These are phyloP conservation scores for Eurotiales sp. DNA, from an alignment of 2,329 filamentous ascomycete species.

Conservation along the genomic window DNA sequence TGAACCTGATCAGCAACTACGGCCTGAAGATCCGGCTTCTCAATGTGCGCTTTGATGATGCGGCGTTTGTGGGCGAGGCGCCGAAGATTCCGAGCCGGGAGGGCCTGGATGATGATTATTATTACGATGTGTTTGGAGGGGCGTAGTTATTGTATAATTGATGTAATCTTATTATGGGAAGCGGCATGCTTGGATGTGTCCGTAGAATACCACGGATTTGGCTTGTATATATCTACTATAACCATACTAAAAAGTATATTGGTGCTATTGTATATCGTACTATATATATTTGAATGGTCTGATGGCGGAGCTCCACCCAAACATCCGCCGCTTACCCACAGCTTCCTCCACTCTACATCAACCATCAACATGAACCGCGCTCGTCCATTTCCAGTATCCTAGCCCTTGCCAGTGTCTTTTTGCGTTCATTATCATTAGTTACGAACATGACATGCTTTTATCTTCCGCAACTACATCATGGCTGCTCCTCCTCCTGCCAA, in stretches of 20 bases:
- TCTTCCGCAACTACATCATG: conserved; percentile 25
- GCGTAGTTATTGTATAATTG: conserved; percentile 5
- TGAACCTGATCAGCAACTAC: conserved; percentile 81
- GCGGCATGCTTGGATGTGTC: too few species aligned
- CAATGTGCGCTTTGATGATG: conserved; percentile 85
- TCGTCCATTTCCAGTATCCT: not conserved
- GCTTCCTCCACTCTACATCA: too few species aligned
- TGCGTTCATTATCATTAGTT: not conserved
- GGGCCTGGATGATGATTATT: conserved; percentile 88
- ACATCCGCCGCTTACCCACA: too few species aligned
- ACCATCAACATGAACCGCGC: not conserved
- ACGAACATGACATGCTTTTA: not conserved
- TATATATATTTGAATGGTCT: too few species aligned
- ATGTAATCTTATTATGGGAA: too few species aligned
- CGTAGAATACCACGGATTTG: too few species aligned
- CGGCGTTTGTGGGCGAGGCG: conserved; percentile 63
- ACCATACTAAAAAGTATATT: too few species aligned
- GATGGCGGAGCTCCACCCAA: too few species aligned
- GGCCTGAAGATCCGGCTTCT: conserved; percentile 87
- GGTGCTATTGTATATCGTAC: too few species aligned
- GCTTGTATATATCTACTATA: too few species aligned
- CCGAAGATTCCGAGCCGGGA: conserved; percentile 77
- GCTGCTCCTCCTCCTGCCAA: conserved; percentile 33
- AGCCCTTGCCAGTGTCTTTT: too few species aligned
- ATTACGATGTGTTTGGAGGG: conserved; percentile 68